Evolutionary conservation across 352 stramenopile genomes (phyloP).

Genomic region (Pythium sp.): DNA sequence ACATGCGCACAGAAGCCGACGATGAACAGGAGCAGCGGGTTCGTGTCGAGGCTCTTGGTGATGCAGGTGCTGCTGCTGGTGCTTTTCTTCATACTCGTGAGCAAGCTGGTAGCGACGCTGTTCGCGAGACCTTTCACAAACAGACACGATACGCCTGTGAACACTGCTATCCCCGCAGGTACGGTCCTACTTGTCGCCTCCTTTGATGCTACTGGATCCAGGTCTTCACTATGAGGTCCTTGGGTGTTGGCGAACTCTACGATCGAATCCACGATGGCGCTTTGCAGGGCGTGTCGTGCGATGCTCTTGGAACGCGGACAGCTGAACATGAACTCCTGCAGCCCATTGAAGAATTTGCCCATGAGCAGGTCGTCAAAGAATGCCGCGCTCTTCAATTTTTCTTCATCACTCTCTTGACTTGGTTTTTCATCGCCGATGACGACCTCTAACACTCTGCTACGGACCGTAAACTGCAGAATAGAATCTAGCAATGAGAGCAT

Average conservation of each 20-base stretch:
- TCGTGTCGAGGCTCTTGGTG: neutral
- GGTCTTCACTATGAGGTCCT: neutral
- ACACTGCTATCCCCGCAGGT: conserved; percentile 25
- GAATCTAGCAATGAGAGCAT: conserved; percentile 19
- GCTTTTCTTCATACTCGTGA: conserved; percentile 6
- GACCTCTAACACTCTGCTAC: conserved; percentile 18
- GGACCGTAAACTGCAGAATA: conserved; percentile 26
- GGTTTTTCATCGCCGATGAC: neutral
- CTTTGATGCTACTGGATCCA: neutral
- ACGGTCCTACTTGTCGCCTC: neutral
- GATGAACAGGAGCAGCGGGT: conserved; percentile 24
- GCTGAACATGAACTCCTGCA: conserved; percentile 60
- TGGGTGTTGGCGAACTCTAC: neutral
- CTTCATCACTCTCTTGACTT: conserved; percentile 1
- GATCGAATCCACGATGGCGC: conserved; percentile 16
- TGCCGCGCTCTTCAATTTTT: neutral
- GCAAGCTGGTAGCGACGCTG: conserved; percentile 22
- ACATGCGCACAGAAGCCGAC: conserved; percentile 44
- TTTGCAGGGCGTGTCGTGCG: conserved; percentile 25
- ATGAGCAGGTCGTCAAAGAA: conserved; percentile 56
- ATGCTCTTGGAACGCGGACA: conserved; percentile 32
- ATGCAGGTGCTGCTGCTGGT: neutral
- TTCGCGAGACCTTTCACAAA: conserved; percentile 46
- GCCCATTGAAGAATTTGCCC: conserved; percentile 52
- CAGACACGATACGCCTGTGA: conserved; percentile 30